A percentile compares a stretch with the other conserved stretches of the same genome.
Evolutionary conservation across 2,329 filamentous ascomycete genomes (phyloP).

Genomic region (Exophiala sp.): DNA sequence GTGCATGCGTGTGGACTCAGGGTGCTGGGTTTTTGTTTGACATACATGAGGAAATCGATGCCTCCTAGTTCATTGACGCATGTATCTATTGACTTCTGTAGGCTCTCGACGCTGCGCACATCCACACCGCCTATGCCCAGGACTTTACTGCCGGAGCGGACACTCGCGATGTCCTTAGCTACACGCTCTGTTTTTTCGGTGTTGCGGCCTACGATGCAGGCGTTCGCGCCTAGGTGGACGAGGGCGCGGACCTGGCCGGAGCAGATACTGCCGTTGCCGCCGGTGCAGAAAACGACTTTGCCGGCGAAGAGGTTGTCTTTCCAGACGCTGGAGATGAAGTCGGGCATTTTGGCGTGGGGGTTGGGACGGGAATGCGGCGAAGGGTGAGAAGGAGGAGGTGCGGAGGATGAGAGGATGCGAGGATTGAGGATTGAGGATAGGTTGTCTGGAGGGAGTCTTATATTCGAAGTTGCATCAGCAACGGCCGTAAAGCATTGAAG

Average conservation of each 20-base stretch:
- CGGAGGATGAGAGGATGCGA: too few species aligned
- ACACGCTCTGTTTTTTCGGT: constrained; percentile 78
- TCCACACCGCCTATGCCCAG: constrained; percentile 73
- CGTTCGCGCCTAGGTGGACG: constrained; percentile 85
- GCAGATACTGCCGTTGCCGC: constrained; percentile 90
- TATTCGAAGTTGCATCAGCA: background rate
- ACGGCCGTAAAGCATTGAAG: background rate
- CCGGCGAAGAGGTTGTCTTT: constrained; percentile 81
- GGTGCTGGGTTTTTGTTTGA: constrained; percentile 2
- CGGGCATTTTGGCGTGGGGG: constrained; percentile 54
- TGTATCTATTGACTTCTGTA: constrained; percentile 71
- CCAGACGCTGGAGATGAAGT: constrained; percentile 82
- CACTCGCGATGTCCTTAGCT: constrained; percentile 77
- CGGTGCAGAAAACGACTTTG: constrained; percentile 87
- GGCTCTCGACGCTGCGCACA: constrained; percentile 68
- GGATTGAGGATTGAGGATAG: too few species aligned
- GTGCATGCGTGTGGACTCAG: background rate
- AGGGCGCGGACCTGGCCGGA: constrained; percentile 89
- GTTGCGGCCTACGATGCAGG: constrained; percentile 89
- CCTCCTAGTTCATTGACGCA: constrained; percentile 79
- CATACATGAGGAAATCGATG: constrained; percentile 89
- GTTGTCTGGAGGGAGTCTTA: too few species aligned
- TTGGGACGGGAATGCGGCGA: background rate
- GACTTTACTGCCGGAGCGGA: constrained; percentile 74
- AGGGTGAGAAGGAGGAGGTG: background rate